phyloP scores from a whole-genome alignment of 305 asterid species.

The Plantago rigida region DNA sequence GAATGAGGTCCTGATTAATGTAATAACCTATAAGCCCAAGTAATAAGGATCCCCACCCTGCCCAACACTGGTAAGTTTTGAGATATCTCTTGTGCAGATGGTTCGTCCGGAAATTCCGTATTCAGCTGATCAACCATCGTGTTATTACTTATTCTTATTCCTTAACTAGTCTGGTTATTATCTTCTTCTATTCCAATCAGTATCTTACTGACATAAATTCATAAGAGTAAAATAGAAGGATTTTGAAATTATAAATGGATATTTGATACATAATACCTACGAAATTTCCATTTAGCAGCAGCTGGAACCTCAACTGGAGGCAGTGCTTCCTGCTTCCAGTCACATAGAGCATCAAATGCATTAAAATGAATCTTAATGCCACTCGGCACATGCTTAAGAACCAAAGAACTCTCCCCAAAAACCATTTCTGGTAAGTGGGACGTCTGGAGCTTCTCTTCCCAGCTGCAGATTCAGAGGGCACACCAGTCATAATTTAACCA shows the following conservation, averaged over 20 bases:
- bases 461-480: slow-evolving; percentile 41
- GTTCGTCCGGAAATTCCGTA: too few relatives aligned
- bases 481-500: slow-evolving; percentile 7
- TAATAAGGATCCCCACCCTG: too few relatives aligned
- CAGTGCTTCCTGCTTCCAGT: slow-evolving; percentile 79
- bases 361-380: slow-evolving; percentile 60
- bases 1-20: too few relatives aligned
- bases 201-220: slow-evolving; percentile 9
- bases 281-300: slow-evolving; percentile 85
- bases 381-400: slow-evolving; percentile 59
- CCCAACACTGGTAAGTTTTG: too few relatives aligned
- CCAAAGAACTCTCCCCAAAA: slow-evolving; percentile 76
- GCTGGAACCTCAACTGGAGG: slow-evolving; percentile 99
- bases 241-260: slow-evolving; percentile 8
- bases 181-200: neutral
- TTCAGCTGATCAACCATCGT: too few relatives aligned
- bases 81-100: too few relatives aligned
- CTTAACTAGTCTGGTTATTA: too few relatives aligned
- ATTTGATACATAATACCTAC: slow-evolving; percentile 41
- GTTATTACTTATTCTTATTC: too few relatives aligned
- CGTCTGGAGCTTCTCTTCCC: slow-evolving; percentile 86
- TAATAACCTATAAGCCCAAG: too few relatives aligned
- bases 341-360: slow-evolving; percentile 84
- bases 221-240: neutral
- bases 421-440: slow-evolving; percentile 93